Evolutionary conservation across 2,329 filamentous ascomycete genomes (phyloP).

Genomic region (Lasiodiplodia gonubiensis): DNA sequence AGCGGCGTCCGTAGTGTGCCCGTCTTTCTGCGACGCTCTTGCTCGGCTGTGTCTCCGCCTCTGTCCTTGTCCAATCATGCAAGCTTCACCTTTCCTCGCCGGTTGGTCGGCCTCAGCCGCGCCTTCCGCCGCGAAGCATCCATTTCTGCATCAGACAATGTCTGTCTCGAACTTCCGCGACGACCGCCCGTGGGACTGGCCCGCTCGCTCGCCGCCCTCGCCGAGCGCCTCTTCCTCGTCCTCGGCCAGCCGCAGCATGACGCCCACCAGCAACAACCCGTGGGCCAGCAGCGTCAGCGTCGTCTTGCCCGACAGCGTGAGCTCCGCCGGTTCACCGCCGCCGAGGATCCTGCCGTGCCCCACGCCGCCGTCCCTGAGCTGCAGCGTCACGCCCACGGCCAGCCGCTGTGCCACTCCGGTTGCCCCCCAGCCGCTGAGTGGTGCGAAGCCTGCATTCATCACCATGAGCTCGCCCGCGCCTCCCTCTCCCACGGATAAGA

Average conservation of each 20-base stretch:
- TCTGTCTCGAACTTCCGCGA: slow-evolving; percentile 50
- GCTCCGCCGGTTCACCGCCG: slow-evolving; percentile 19
- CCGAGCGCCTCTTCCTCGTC: slow-evolving; percentile 48
- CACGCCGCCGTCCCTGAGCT: slow-evolving; percentile 26
- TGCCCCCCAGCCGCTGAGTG: slow-evolving; percentile 26
- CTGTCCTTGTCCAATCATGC: slow-evolving; percentile 16
- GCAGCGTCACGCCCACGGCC: slow-evolving; percentile 39
- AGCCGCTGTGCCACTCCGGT: slow-evolving; percentile 45
- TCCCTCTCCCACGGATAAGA: slow-evolving; percentile 4
- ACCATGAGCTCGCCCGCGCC: slow-evolving; percentile 23
- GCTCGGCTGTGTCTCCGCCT: slow-evolving; percentile 13
- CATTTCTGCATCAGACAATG: slow-evolving; percentile 45
- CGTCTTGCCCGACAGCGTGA: slow-evolving; percentile 39
- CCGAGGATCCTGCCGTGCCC: slow-evolving; percentile 26
- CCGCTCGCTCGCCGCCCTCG: slow-evolving; percentile 40
- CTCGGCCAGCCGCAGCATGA: slow-evolving; percentile 45
- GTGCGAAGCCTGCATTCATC: slow-evolving; percentile 18
- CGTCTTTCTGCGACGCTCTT: not conserved
- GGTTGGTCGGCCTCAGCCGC: slow-evolving; percentile 16
- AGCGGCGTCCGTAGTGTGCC: not conserved
- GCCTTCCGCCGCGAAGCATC: slow-evolving; percentile 32
- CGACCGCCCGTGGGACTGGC: slow-evolving; percentile 43
- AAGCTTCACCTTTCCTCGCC: slow-evolving; percentile 19
- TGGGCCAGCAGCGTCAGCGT: slow-evolving; percentile 40
- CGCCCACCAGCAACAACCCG: slow-evolving; percentile 47